These are phyloP conservation scores for Ceratobasidium sp. DNA, from an alignment of 1,284 basidiomycete species.

Conservation along the genomic window DNA sequence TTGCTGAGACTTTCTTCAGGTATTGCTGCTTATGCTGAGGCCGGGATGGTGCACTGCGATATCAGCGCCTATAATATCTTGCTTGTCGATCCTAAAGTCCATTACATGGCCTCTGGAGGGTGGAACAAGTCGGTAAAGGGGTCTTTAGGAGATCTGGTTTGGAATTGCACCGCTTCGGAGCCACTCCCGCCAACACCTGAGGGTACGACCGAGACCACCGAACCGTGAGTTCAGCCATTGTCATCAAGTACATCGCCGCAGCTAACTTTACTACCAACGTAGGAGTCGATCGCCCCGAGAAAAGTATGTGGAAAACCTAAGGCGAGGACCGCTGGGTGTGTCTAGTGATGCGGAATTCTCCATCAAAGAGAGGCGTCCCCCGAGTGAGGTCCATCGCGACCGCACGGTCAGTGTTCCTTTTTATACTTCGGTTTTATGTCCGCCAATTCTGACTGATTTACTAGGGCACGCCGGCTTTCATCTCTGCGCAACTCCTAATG, in stretches of 20 bases:
- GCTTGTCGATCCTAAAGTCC: not conserved
- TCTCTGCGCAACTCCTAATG: not conserved
- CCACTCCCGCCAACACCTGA: not conserved
- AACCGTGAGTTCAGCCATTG: not conserved
- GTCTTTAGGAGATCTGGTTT: not conserved
- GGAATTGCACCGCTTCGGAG: not conserved
- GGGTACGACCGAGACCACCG: not conserved
- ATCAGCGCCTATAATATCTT: constrained; percentile 1
- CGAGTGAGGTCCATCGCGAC: not conserved
- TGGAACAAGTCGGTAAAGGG: not conserved
- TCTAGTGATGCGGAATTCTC: too few relatives aligned
- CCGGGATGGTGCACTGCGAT: constrained; percentile 4
- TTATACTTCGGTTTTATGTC: not conserved
- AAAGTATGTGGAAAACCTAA: too few relatives aligned
- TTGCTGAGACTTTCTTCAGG: not conserved
- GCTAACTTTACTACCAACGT: too few relatives aligned
- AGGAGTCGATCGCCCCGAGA: too few relatives aligned
- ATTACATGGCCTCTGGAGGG: not conserved
- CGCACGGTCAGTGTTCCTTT: not conserved
- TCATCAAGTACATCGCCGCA: not conserved
- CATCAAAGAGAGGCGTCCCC: not conserved
- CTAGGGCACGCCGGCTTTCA: constrained; percentile 26
- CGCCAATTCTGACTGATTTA: too few relatives aligned
- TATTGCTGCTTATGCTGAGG: not conserved
- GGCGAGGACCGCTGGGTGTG: too few relatives aligned